These are phyloP conservation scores for Sclerotiophoma versabilis DNA, from an alignment of 2,329 filamentous ascomycete genomes.

Conservation along the genomic window DNA sequence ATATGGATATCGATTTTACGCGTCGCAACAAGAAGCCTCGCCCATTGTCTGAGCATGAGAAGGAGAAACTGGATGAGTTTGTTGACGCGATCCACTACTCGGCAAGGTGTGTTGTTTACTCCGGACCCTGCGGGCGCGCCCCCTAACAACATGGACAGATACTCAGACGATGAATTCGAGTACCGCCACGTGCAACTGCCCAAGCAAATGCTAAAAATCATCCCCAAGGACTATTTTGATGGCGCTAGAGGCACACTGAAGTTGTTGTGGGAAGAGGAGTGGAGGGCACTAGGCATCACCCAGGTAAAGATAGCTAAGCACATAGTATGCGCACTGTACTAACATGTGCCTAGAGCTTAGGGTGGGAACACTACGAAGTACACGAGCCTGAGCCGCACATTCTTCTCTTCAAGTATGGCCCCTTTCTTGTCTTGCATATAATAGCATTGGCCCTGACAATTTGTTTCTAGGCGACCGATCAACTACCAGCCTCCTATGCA, in stretches of 20 bases:
- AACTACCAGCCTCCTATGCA: constrained; percentile 77
- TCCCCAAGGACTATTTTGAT: constrained; percentile 95
- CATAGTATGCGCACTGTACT: constrained; percentile 7
- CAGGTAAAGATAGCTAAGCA: constrained; percentile 67
- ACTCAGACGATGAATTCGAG: constrained; percentile 90
- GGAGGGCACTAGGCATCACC: constrained; percentile 95
- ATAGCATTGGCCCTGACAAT: not conserved
- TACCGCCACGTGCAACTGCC: constrained; percentile 98
- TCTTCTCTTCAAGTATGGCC: constrained; percentile 91
- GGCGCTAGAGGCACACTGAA: constrained; percentile 89
- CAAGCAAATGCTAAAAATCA: constrained; percentile 97
- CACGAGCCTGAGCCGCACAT: constrained; percentile 99
- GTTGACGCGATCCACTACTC: constrained; percentile 96
- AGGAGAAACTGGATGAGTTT: constrained; percentile 85
- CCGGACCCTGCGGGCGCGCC: constrained; percentile 20
- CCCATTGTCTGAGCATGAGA: constrained; percentile 79
- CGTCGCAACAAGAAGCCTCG: constrained; percentile 89
- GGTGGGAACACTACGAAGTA: constrained; percentile 99
- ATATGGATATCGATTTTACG: constrained; percentile 75
- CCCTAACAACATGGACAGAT: constrained; percentile 64
- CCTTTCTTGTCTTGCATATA: not conserved
- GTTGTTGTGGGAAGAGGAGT: constrained; percentile 97
- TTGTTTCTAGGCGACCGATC: constrained; percentile 71
- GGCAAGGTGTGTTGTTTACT: constrained; percentile 68
- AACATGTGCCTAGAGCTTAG: constrained; percentile 74